Evolutionary conservation across 2,329 filamentous ascomycete species (phyloP), one percentile per base, ranked within the genome.

Genomic region (Arachnomyces sp.): DNA sequence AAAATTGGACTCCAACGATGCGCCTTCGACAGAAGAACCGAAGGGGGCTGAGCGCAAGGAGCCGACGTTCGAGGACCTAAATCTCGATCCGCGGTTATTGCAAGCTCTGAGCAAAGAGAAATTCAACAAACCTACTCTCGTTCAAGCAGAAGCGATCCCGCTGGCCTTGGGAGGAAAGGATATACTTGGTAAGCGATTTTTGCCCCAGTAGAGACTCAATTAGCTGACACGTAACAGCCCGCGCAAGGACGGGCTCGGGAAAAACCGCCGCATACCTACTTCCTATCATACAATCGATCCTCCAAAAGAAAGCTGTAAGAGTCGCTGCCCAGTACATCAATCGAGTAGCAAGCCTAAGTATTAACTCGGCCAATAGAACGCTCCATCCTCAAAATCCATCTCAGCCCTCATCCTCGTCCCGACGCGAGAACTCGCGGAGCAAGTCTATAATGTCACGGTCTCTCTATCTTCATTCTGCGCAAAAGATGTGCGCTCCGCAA

Each of bases 201-300:
- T n/a, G 5, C 5, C 20, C 20, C 5, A 31, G 34, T 33, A 31
- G 44, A 32, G 17, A 9, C 38, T 25, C 28, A 5, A 34, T 17
- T 5, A 14, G 13, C 35, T 31, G 35, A 31, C 15, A 18, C 15
- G 2, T 38, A 38, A n/a, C 45, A 73, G 89, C 88, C 40, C 88
- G 90, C 57, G 87, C 90, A 29, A 93, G 90, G 63, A 96, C 92
- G 4, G 92, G 92, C 9, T 94, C 89, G 3, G 92, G 92, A 51
- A 98, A 98, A 72, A 98, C 92, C 8, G 87, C 87, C n/a, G 90
- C 92, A 36, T 96, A 96, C 59, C 70, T 94, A 5, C 73, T 98
- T 31, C 92, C 92, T 1, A 74, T 94, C n/a, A 66, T 98, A 12
- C 84, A 94, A 51, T 76, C 77, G 28, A 84, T 94, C 46, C 67